Percentiles rank a stretch among this genome's conserved stretches.
These are phyloP conservation scores for Fusarium sp. DNA, from an alignment of 2,329 filamentous ascomycete species.

Conservation along the genomic window DNA sequence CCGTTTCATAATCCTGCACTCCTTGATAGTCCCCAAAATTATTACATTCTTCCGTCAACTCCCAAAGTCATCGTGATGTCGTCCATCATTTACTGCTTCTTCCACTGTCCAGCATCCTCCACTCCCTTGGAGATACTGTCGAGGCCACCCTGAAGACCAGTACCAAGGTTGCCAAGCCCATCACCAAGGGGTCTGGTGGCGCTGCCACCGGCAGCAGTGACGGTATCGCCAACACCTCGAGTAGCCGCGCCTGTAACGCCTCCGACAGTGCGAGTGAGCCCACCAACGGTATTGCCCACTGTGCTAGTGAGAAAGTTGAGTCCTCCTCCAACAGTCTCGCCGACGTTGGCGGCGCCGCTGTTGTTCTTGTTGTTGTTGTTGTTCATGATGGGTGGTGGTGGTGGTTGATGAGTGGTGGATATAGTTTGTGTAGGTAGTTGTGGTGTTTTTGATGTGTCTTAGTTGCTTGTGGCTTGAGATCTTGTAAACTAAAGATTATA, in stretches of 20 bases:
- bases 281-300: conserved; percentile 55
- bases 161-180: conserved; percentile 63
- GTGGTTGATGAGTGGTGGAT: neutral
- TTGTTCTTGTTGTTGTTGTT: conserved; percentile 41
- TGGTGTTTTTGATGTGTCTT: neutral
- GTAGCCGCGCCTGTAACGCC: conserved; percentile 63
- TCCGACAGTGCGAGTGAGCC: too few species aligned
- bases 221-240: conserved; percentile 67
- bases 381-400: conserved; percentile 28
- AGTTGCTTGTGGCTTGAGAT: conserved; percentile 4
- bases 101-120: conserved; percentile 69
- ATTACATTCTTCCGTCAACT: conserved; percentile 5
- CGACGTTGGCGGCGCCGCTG: conserved; percentile 45
- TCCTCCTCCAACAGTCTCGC: conserved; percentile 50
- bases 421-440: neutral
- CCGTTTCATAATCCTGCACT: neutral
- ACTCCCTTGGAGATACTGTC: conserved; percentile 63
- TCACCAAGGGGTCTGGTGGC: conserved; percentile 66
- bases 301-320: conserved; percentile 54
- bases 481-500: neutral
- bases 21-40: neutral
- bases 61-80: neutral
- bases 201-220: conserved; percentile 65
- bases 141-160: conserved; percentile 63
- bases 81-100: conserved; percentile 47